These are phyloP conservation scores for Microascus cirrosus DNA, from an alignment of 2,329 filamentous ascomycete genomes.

Conservation along the genomic window DNA sequence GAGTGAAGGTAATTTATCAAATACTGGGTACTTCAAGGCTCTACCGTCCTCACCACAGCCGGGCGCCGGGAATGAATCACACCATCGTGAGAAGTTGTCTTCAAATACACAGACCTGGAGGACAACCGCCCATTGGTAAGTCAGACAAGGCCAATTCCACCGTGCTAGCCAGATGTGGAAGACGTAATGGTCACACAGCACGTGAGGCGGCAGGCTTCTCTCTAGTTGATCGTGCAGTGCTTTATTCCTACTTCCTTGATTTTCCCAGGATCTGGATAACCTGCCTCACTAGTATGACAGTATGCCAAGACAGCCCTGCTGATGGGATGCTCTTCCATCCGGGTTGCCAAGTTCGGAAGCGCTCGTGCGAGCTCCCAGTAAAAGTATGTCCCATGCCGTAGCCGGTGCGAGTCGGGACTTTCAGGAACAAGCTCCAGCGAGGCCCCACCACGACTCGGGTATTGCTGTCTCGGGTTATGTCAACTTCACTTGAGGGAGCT, in stretches of 20 bases:
- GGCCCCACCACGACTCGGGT: neutral
- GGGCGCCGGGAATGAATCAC: no score
- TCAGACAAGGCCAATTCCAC: no score
- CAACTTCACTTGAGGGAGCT: no score
- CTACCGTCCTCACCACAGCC: no score
- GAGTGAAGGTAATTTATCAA: neutral
- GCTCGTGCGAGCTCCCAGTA: neutral
- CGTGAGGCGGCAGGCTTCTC: neutral
- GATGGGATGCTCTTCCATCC: neutral
- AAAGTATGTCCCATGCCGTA: neutral
- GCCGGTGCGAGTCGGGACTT: neutral
- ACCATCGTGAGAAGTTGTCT: no score
- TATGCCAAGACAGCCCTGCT: neutral
- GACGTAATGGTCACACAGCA: neutral
- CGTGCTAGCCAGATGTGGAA: no score
- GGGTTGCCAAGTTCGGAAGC: neutral
- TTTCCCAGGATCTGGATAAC: neutral
- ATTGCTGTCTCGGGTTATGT: neutral
- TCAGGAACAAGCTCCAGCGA: neutral
- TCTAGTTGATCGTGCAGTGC: neutral
- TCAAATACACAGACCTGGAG: no score
- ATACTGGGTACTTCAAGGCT: no score
- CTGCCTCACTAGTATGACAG: neutral
- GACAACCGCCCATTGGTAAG: no score
- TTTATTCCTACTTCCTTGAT: neutral